Evolutionary conservation across 1,139 yeast genomes (phyloP), one percentile per base, ranked within the genome.

Genomic region (Geotrichum reessii): DNA sequence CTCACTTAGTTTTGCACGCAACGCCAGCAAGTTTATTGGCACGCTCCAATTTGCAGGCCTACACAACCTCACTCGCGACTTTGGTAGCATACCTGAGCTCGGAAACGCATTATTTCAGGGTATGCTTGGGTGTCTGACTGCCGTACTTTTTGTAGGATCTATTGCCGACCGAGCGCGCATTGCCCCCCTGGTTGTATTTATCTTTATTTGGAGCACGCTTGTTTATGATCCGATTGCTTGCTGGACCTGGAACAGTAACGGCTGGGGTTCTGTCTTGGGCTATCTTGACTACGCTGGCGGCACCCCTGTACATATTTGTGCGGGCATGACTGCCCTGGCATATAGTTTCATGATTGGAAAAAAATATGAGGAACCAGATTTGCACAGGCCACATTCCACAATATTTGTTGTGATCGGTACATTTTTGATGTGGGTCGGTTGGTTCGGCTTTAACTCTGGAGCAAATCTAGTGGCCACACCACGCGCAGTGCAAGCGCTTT

Each of bases 361-460:
- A n/a, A 50, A 55, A 7, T 12, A 27, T 12, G 55, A 44, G 12
- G 37, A 46, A n/a, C 47, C 46, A 3, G 53, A 17, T 25, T 24
- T 31, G 25, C 31, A 51, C 49, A 64, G 66, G 52, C 73, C 74
- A n/a, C 66, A 63, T 53, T 69, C 68, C 33, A 62, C 69, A 3
- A 49, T 67, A 9, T 58, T 70, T 52, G 81, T 85, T 25, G 74
- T 84, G 0, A 65, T 83, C 27, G 90, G 90, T 17, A 80, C 87
- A 0, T 71, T 78, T 17, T 70, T 80, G 55, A 67, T 78, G 68
- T 84, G 86, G 76, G 81, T 85, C 61, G 96, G 97, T 11, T 90
- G 97, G 97, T 76, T 89, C 61, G 89, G 93, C 42, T 90, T 90
- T 78, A 90, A 90, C 70, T 90, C 95, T 14, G 90, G 92, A 50